These are phyloP conservation scores for Tetracentron sinense DNA, from an alignment of 164 flowering plant species.

Conservation along the genomic window DNA sequence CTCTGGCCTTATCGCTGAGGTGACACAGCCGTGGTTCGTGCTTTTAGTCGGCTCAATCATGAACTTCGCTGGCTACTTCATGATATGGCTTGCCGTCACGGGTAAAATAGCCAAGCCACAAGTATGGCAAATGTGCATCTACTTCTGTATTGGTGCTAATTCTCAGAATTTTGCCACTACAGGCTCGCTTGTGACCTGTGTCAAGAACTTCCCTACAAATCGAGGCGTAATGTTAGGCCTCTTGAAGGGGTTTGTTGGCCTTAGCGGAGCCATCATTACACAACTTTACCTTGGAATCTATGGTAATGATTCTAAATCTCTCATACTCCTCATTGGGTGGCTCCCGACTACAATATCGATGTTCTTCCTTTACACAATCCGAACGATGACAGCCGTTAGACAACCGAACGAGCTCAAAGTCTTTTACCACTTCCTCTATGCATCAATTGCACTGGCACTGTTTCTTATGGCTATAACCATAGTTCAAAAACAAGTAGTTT, in stretches of 20 bases:
- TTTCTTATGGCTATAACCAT: slow-evolving; percentile 47
- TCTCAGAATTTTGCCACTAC: slow-evolving; percentile 65
- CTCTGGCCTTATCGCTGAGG: slow-evolving; percentile 53
- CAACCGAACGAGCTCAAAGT: slow-evolving; percentile 33
- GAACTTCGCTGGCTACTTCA: slow-evolving; percentile 57
- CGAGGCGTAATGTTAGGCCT: slow-evolving; percentile 54
- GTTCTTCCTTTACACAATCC: slow-evolving; percentile 40
- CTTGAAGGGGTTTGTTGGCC: slow-evolving; percentile 54
- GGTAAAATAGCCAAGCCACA: slow-evolving; percentile 33
- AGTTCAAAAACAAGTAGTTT: slow-evolving; percentile 24
- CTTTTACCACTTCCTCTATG: slow-evolving; percentile 46
- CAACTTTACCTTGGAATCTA: slow-evolving; percentile 55
- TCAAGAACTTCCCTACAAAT: slow-evolving; percentile 60
- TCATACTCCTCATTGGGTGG: slow-evolving; percentile 56
- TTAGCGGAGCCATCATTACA: slow-evolving; percentile 60
- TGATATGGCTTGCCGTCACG: slow-evolving; percentile 60
- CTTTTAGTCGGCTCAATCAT: slow-evolving; percentile 44
- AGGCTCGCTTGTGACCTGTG: slow-evolving; percentile 50
- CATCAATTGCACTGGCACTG: slow-evolving; percentile 42
- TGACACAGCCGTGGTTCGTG: slow-evolving; percentile 55
- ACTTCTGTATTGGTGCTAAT: slow-evolving; percentile 56
- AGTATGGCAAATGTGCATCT: slow-evolving; percentile 61
- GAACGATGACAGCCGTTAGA: slow-evolving; percentile 22
- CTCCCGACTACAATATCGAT: slow-evolving; percentile 50
- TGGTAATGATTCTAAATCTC: slow-evolving; percentile 41